Evolutionary conservation across 768 basidiomycete species (phyloP).

Genomic region (Mycena chlorophos): DNA sequence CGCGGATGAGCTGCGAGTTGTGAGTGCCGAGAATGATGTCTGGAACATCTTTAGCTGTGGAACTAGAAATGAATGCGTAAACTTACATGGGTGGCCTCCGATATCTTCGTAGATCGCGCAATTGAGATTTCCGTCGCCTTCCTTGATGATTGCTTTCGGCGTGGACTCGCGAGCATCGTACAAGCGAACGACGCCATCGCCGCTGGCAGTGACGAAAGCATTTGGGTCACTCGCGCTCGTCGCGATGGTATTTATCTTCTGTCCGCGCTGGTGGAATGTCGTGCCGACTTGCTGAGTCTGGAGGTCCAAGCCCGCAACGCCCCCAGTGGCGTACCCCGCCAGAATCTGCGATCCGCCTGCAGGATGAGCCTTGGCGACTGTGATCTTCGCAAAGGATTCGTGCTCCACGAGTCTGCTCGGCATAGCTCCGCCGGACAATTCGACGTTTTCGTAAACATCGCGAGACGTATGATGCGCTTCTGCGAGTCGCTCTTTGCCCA

Average conservation of each 20-base stretch:
- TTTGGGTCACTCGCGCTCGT: constrained; percentile 31
- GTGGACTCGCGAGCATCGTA: constrained; percentile 32
- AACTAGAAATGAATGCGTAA: background rate
- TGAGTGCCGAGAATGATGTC: constrained; percentile 29
- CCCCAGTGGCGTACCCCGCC: constrained; percentile 4
- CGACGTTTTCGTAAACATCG: constrained; percentile 22
- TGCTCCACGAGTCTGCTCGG: no score
- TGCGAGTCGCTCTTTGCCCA: constrained; percentile 15
- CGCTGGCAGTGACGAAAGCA: constrained; percentile 30
- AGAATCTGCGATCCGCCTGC: background rate
- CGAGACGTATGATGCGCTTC: constrained; percentile 8
- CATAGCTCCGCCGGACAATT: no score
- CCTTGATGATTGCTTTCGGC: constrained; percentile 29
- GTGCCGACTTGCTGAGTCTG: constrained; percentile 7
- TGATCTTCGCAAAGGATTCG: constrained; percentile 19
- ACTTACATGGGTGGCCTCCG: constrained; percentile 31
- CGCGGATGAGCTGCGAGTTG: constrained; percentile 30
- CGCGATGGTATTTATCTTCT: constrained; percentile 24
- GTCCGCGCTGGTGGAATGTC: constrained; percentile 33
- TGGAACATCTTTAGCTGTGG: background rate
- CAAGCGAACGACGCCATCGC: constrained; percentile 33
- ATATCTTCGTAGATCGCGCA: constrained; percentile 24
- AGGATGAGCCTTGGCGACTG: constrained; percentile 3
- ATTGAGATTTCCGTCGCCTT: constrained; percentile 13
- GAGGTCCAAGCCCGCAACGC: constrained; percentile 15